A percentile compares a stretch with the other conserved stretches of the same genome.
Conservation (phyloP, 306 rosid species). For the Dicorynia guianensis region DNA sequence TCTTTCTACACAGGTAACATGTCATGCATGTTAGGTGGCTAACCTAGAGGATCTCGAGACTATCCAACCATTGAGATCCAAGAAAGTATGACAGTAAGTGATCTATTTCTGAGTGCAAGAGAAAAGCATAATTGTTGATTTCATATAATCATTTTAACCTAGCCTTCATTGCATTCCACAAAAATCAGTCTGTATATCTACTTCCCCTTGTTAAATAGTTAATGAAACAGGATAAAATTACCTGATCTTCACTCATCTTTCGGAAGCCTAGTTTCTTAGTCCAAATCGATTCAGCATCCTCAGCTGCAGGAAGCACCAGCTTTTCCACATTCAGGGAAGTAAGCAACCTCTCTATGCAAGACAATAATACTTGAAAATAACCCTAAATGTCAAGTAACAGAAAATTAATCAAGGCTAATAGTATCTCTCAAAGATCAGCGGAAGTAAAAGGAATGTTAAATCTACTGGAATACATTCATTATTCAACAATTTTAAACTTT, state of each 20-base stretch:
- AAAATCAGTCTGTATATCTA: neutral
- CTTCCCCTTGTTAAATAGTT: neutral
- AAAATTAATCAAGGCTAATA: conserved; percentile 20
- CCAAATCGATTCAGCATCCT: conserved; percentile 98
- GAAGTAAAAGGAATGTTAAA: conserved; percentile 1
- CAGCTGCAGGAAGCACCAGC: conserved; percentile 98
- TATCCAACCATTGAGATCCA: conserved; percentile 11
- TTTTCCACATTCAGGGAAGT: conserved; percentile 84
- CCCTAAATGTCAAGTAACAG: conserved; percentile 60
- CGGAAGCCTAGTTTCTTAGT: conserved; percentile 88
- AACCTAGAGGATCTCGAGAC: conserved; percentile 24
- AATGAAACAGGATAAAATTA: conserved; percentile 41
- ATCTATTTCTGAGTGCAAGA: conserved; percentile 12
- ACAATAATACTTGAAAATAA: conserved; percentile 88
- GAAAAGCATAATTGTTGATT: neutral
- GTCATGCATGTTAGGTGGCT: conserved; percentile 2
- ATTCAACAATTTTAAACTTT: conserved; percentile 15
- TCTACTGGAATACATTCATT: conserved; percentile 3
- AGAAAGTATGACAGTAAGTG: neutral
- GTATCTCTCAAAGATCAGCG: conserved; percentile 28
- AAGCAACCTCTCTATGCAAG: conserved; percentile 86
- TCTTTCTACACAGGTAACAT: conserved; percentile 26
- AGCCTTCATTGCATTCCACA: neutral
- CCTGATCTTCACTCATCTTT: conserved; percentile 93
- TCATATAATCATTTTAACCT: too few relatives aligned